These are phyloP conservation scores for Simmondsia chinensis DNA, from an alignment of 148 eudicot genomes.

Conservation along the genomic window DNA sequence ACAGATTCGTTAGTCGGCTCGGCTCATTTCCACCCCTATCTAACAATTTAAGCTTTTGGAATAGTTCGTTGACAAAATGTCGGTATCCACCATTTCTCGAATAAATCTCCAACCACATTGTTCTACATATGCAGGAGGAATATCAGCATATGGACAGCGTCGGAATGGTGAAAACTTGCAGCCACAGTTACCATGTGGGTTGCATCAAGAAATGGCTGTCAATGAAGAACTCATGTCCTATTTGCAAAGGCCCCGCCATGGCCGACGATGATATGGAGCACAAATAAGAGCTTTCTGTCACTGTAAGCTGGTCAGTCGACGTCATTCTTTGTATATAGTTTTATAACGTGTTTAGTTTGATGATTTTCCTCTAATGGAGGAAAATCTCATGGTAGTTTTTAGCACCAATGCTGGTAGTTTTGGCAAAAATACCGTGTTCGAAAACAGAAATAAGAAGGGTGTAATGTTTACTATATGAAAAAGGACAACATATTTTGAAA, in stretches of 20 bases:
- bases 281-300: conserved; percentile 12
- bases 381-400: conserved; percentile 3
- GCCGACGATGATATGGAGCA: conserved; percentile 36
- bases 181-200: conserved; percentile 74
- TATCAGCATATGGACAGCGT: conserved; percentile 66
- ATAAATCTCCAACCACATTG: too few species aligned
- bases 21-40: too few species aligned
- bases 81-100: too few species aligned
- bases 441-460: not conserved
- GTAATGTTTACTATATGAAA: too few species aligned
- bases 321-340: conserved; percentile 39
- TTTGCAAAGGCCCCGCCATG: conserved; percentile 63
- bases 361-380: conserved; percentile 15
- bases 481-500: too few species aligned
- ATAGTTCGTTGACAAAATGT: too few species aligned
- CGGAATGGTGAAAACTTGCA: conserved; percentile 51
- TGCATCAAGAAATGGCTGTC: conserved; percentile 75
- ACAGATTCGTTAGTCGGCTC: too few species aligned
- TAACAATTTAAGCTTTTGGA: too few species aligned
- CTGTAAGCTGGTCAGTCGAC: conserved; percentile 3
- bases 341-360: not conserved
- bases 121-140: conserved; percentile 79
- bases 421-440: not conserved
- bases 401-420: not conserved
- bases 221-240: conserved; percentile 77